Percentiles rank a stretch among this genome's conserved stretches.
Evolutionary conservation across 2,329 filamentous ascomycete species (phyloP).

Genomic region (Trichoderma guizhouense): DNA sequence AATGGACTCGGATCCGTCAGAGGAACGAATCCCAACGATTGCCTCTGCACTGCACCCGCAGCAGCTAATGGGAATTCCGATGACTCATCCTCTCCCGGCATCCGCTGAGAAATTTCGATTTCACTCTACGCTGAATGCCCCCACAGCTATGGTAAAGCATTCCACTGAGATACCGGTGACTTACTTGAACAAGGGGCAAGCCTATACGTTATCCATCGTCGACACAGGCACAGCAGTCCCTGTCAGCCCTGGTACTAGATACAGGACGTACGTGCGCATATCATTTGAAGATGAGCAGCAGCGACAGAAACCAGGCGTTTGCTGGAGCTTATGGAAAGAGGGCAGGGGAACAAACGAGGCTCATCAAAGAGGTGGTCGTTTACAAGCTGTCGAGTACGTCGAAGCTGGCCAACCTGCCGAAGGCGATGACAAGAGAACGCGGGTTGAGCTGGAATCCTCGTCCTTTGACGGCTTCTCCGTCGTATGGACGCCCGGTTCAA

Average conservation of each 20-base stretch:
- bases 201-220: constrained; percentile 80
- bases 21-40: constrained; percentile 52
- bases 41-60: constrained; percentile 58
- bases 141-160: constrained; percentile 93
- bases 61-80: constrained; percentile 45
- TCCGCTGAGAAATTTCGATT: constrained; percentile 77
- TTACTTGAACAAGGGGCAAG: constrained; percentile 96
- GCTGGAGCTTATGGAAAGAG: constrained; percentile 93
- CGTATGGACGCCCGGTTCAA: constrained; percentile 73
- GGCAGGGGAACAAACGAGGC: constrained; percentile 93
- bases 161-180: constrained; percentile 92
- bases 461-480: constrained; percentile 95
- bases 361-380: constrained; percentile 84
- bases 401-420: constrained; percentile 60
- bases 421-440: constrained; percentile 62
- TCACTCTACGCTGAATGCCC: constrained; percentile 84
- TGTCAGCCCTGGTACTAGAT: constrained; percentile 60
- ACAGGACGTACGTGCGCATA: constrained; percentile 89
- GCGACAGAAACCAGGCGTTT: constrained; percentile 73
- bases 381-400: constrained; percentile 94
- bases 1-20: constrained; percentile 53
- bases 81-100: constrained; percentile 47
- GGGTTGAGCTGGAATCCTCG: constrained; percentile 67
- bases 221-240: constrained; percentile 68
- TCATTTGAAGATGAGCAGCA: constrained; percentile 97